Percentiles rank a stretch among this genome's conserved stretches.
Evolutionary conservation across 2,329 filamentous ascomycete genomes (phyloP).

Genomic region (Aspergillus spinulosporus): DNA sequence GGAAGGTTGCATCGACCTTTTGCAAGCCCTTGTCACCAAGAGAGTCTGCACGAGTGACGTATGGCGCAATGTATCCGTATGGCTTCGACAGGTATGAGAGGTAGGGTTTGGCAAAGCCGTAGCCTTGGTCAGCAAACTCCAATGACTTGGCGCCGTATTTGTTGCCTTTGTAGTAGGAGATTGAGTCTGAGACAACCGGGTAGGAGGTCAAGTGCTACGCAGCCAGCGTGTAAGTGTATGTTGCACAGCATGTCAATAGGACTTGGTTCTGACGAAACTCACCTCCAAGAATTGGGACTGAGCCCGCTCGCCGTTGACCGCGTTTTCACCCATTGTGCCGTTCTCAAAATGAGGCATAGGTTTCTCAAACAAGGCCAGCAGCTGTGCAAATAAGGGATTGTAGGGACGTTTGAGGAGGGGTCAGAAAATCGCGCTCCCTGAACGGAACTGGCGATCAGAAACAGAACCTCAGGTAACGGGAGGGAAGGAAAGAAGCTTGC

Average conservation of each 20-base stretch:
- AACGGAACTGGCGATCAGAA: neutral
- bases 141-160: conserved; percentile 82
- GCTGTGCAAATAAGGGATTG: neutral
- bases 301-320: conserved; percentile 53
- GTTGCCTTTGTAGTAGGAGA: conserved; percentile 76
- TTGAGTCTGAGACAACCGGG: conserved; percentile 76
- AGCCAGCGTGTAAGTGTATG: conserved; percentile 22
- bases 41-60: conserved; percentile 77
- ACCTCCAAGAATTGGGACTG: conserved; percentile 50
- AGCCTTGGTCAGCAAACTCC: conserved; percentile 71
- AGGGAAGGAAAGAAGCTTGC: conserved; percentile 12
- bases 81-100: conserved; percentile 76
- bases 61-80: conserved; percentile 79
- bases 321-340: conserved; percentile 48
- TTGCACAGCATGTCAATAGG: conserved; percentile 23
- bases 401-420: neutral
- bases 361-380: conserved; percentile 5
- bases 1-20: conserved; percentile 69
- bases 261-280: conserved; percentile 22
- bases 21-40: conserved; percentile 71
- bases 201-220: conserved; percentile 78
- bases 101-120: conserved; percentile 74
- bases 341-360: conserved; percentile 53
- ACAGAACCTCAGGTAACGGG: neutral
- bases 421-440: neutral